Percentiles rank a stretch among this genome's conserved stretches.
Conservation (phyloP, 2,329 filamentous ascomycete genomes). For the Monosporascus sp. region DNA sequence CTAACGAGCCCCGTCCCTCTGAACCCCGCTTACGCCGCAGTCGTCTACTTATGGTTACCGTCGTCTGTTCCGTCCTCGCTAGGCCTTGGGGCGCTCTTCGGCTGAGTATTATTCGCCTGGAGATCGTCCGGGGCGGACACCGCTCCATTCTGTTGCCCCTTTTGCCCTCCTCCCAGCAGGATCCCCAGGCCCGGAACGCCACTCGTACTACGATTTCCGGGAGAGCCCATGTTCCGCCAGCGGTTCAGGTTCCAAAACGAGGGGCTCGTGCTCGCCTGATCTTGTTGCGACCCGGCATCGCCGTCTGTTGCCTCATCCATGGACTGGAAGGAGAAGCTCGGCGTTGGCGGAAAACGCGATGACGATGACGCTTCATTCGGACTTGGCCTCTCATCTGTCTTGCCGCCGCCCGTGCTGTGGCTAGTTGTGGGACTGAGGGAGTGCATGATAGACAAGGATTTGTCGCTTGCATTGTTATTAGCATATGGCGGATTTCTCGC, state of each 20-base stretch:
- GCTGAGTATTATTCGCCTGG: no score
- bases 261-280: slow-evolving; percentile 36
- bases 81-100: no score
- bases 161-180: no score
- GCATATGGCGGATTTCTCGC: slow-evolving; percentile 40
- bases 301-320: slow-evolving; percentile 35
- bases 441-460: slow-evolving; percentile 14
- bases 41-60: no score
- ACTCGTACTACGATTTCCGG: background rate
- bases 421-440: slow-evolving; percentile 39
- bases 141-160: no score
- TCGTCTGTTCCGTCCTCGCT: no score
- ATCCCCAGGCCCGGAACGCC: background rate
- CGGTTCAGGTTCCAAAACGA: slow-evolving; percentile 55
- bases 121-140: no score
- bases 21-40: no score
- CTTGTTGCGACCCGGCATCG: slow-evolving; percentile 31
- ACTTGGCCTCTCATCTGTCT: slow-evolving; percentile 10
- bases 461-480: slow-evolving; percentile 10
- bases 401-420: slow-evolving; percentile 13
- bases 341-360: slow-evolving; percentile 41
- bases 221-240: slow-evolving; percentile 40
- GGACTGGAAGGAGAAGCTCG: slow-evolving; percentile 49
- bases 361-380: slow-evolving; percentile 14
- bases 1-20: no score